Base-by-base conservation (phyloP, 2,329 filamentous ascomycete species). In the Nemania abortiva region DNA sequence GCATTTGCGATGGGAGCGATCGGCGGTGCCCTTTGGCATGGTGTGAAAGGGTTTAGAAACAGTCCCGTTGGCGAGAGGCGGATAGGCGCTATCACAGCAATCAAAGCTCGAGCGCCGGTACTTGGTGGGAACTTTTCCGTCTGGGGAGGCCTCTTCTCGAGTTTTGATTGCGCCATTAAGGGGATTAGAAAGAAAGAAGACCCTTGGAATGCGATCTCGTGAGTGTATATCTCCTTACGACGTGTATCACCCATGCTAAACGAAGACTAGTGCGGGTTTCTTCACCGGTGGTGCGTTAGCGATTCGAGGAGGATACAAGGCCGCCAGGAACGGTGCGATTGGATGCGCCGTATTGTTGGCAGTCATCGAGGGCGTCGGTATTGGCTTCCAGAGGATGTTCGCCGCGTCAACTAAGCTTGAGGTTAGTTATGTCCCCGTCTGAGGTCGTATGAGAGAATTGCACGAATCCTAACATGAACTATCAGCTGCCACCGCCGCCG, bases 121-220 rank as follows among this genome's bases (percentile, higher is more conserved):
- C 88, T 98, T 56, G 96, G 96, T 78, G 96, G 96, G 78, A 99
- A 99, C 86, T 99, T 98, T 77, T 95, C 95, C 77, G 94, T 97
- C 66, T 98, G 96, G 95, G 95, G 96, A 79, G 96, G 96, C 74
- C 85, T 98, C 66, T 98, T 98, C 87, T 94, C 91, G 76, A 97
- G 94, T 1, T 98, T 95, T 79, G 96, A 99, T 84, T 99, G 96
- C 85, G 92, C 95, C 24, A 92, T 65, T 98, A 99, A 98, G 87
- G 95, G 95, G 66, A 85, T 95, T 65, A 87, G 94, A 73, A 93
- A 96, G 87, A 98, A 98, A 90, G 96, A 99, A 82, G 96, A 98
- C 81, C 94, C 96, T 15, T 98, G 94, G 85, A 98, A 98, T 84
- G 94, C 95, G 77, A 98, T 99, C 81, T 97, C 52, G 69, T 71